Base-by-base conservation (phyloP, 208 protist genomes). In the Angomonas deanei region DNA sequence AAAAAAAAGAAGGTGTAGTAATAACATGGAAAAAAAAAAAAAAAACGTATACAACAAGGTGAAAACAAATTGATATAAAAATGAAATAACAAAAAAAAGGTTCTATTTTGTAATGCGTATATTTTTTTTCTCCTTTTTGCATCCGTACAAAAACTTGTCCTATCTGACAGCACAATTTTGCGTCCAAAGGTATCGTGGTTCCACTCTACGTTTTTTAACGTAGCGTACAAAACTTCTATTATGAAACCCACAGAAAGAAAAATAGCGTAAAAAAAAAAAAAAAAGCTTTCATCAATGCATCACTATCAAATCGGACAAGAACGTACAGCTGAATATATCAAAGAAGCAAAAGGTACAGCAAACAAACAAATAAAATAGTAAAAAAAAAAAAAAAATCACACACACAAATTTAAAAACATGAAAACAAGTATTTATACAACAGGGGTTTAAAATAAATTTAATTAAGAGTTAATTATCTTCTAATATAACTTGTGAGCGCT, bases 21-120 rank as follows among this genome's bases (percentile, higher is more conserved):
- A n/a, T n/a, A 42, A 42, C 36, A n/a, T 42, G 36, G 36, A 42
- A 42, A 42, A 42, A 42, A 42, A 42, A 42, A 42, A 42, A 42
- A 5, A 56, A 56, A 56, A 56, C 28, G 28, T 56, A 56, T 24
- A 27, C 19, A 56, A 15, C 19, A 2, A 34, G 28, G 28, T 32
- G 4, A 33, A 30, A 30, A 2, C 3, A 19, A 13, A 56, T 8
- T 56, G 27, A 56, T 34, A 42, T n/a, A 56, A 30, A 4, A 30
- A 31, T 33, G 47, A 17, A 53, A 53, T 23, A 53, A 26, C n/a
- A 53, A 53, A 53, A 53, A 28, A 53, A 26, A 42, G 15, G 10
- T 15, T n/a, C 34, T n/a, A 42, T 15, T 15, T n/a, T 42, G 15
- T 42, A 15, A 15, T 42, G 8, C 47, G 8, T 53, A 26, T 53